phyloP scores from a whole-genome alignment of 2,329 filamentous ascomycete genomes.

The Alternaria sp. region DNA sequence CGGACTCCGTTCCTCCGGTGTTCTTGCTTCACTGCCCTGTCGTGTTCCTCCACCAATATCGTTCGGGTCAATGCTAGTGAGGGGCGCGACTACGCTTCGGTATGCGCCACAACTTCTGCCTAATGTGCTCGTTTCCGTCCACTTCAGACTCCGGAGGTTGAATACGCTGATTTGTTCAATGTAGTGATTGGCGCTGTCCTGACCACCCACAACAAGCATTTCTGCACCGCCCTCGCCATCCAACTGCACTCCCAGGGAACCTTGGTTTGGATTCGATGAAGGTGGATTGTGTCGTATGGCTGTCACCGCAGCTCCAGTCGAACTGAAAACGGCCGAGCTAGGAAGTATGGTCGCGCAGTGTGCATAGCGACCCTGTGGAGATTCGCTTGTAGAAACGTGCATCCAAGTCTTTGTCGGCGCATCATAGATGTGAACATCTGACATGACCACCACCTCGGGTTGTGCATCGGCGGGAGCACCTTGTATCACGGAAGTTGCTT shows the following conservation, averaged over 20 bases:
- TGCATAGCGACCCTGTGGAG: slow-evolving; percentile 92
- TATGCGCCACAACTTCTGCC: slow-evolving; percentile 96
- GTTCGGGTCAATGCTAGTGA: slow-evolving; percentile 70
- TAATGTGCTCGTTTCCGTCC: slow-evolving; percentile 86
- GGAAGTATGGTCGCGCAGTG: slow-evolving; percentile 94
- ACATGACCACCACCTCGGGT: slow-evolving; percentile 94
- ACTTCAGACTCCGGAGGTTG: slow-evolving; percentile 92
- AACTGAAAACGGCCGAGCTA: slow-evolving; percentile 86
- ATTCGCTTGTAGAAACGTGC: slow-evolving; percentile 77
- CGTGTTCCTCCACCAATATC: slow-evolving; percentile 68
- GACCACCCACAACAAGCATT: slow-evolving; percentile 95
- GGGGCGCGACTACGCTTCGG: slow-evolving; percentile 88
- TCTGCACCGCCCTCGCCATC: slow-evolving; percentile 92
- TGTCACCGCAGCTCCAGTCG: slow-evolving; percentile 80
- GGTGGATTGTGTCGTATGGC: slow-evolving; percentile 90
- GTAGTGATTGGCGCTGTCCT: slow-evolving; percentile 97
- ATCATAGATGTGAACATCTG: slow-evolving; percentile 95
- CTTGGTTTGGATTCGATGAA: slow-evolving; percentile 82
- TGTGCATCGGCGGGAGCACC: slow-evolving; percentile 65
- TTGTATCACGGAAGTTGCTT: slow-evolving; percentile 45
- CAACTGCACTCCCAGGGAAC: slow-evolving; percentile 83
- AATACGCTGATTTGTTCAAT: slow-evolving; percentile 99
- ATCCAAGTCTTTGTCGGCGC: slow-evolving; percentile 84
- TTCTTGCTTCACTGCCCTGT: slow-evolving; percentile 49
- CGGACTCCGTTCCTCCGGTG: slow-evolving; percentile 37